These are phyloP conservation scores for Vigna radiata DNA, from an alignment of 306 rosid genomes.

Conservation along the genomic window DNA sequence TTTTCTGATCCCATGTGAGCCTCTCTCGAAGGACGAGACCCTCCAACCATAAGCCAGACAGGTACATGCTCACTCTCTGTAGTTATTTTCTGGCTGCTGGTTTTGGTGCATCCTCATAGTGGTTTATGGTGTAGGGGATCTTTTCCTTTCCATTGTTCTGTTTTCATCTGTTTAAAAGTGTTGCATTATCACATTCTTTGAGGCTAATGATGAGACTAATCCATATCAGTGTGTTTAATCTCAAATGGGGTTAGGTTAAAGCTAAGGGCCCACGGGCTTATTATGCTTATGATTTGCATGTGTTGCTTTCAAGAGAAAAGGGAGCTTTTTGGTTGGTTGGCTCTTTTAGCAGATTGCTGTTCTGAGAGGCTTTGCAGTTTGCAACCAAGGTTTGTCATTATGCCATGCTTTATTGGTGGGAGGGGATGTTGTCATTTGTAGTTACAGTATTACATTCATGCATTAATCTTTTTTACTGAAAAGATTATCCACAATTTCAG, in stretches of 20 bases:
- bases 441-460: neutral
- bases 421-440: slow-evolving; percentile 19
- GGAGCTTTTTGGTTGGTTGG: slow-evolving; percentile 31
- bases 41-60: slow-evolving; percentile 57
- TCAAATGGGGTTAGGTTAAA: slow-evolving; percentile 53
- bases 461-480: slow-evolving; percentile 29
- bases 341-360: slow-evolving; percentile 49
- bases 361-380: slow-evolving; percentile 48
- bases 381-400: slow-evolving; percentile 43
- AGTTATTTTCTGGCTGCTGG: slow-evolving; percentile 48
- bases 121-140: slow-evolving; percentile 34
- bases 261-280: slow-evolving; percentile 47
- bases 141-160: slow-evolving; percentile 16
- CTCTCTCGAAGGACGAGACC: slow-evolving; percentile 62
- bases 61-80: slow-evolving; percentile 43
- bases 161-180: slow-evolving; percentile 20
- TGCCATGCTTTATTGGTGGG: slow-evolving; percentile 42
- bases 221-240: slow-evolving; percentile 34
- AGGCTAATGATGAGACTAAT: slow-evolving; percentile 44
- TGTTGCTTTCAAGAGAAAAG: slow-evolving; percentile 48
- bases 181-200: slow-evolving; percentile 18
- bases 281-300: slow-evolving; percentile 59
- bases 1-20: slow-evolving; percentile 76
- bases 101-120: slow-evolving; percentile 46
- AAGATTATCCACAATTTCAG: slow-evolving; percentile 46